phyloP scores from a whole-genome alignment of 208 protist species.

The Crithidia bombi region DNA sequence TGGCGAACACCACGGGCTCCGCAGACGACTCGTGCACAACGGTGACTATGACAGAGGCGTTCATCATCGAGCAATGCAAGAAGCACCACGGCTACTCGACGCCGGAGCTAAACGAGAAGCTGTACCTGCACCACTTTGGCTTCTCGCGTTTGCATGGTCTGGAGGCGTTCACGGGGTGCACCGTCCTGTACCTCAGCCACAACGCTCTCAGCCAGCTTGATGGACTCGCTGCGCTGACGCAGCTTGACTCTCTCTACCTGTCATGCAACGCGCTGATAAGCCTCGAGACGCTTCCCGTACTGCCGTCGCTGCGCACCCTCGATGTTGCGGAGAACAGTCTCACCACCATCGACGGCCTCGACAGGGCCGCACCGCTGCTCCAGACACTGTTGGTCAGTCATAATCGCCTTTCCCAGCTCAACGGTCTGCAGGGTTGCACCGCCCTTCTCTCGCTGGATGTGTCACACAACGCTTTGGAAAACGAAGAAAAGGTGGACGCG shows the following conservation, averaged over 20 bases:
- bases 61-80: slow-evolving; percentile 69
- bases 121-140: slow-evolving; percentile 93
- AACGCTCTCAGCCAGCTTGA: slow-evolving; percentile 88
- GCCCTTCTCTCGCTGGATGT: slow-evolving; percentile 63
- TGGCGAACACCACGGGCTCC: not conserved
- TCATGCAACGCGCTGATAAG: slow-evolving; percentile 81
- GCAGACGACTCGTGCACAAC: not conserved
- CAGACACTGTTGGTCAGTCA: slow-evolving; percentile 61
- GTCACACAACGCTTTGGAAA: slow-evolving; percentile 56
- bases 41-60: slow-evolving; percentile 54
- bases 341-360: slow-evolving; percentile 39
- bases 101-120: slow-evolving; percentile 92
- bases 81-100: slow-evolving; percentile 78
- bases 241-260: slow-evolving; percentile 85
- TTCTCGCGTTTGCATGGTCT: slow-evolving; percentile 77
- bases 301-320: slow-evolving; percentile 69
- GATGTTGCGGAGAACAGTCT: slow-evolving; percentile 91
- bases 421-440: slow-evolving; percentile 17
- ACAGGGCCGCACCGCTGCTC: slow-evolving; percentile 41
- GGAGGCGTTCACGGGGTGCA: slow-evolving; percentile 76
- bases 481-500: slow-evolving; percentile 37
- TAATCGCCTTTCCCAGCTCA: slow-evolving; percentile 46
- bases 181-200: slow-evolving; percentile 91
- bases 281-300: slow-evolving; percentile 63
- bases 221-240: slow-evolving; percentile 57